Base-by-base conservation (phyloP, 306 rosid genomes). In the Morella rubra region DNA sequence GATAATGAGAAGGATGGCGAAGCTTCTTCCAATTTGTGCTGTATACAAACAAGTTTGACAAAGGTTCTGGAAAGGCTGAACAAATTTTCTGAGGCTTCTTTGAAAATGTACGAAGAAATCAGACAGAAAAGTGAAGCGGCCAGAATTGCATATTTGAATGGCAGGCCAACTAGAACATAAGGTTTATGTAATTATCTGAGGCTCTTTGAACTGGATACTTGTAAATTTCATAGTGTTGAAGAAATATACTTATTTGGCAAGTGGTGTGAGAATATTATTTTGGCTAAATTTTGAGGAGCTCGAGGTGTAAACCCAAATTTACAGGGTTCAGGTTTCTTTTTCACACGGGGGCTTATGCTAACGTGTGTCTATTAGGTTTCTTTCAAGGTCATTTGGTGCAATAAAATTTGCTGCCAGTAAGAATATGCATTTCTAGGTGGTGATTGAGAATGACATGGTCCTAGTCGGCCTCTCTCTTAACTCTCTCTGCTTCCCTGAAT, bases 41-140 rank as follows among this genome's bases (percentile, higher is more conserved):
- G 87, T 77, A 84, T 90, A 14, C 97, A 90, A 66, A 62, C 89
- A 3, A 88, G 97, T 62, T 83, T 90, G 86, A 83, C 89, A 27
- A 95, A 88, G 80, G 93, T 92, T 79, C 93, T 95, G 14, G 92
- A 95, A 66, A 80, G 85, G 59, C 85, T 92, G 68, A 91, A 89
- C 20, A 95, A 89, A 76, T 91, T 92, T 82, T 95, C 99, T 0
- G 97, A 95, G 89, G 97, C 89, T 52, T 92, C 97, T 0, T 76
- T 92, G 81, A 95, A 95, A 85, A 89, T 95, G 97, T 95, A 88
- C 37, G 99, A 95, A 82, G 96, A 91, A 68, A 76, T 88, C 76
- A 90, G 74, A 81, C 96, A 86, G 81, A 91, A 86, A 77, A 88
- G 90, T 47, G 99, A 95, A 75, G 77, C 83, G 44, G 99, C 96